Base-by-base conservation (phyloP, 768 basidiomycete species). In the Calocybe cyanea region DNA sequence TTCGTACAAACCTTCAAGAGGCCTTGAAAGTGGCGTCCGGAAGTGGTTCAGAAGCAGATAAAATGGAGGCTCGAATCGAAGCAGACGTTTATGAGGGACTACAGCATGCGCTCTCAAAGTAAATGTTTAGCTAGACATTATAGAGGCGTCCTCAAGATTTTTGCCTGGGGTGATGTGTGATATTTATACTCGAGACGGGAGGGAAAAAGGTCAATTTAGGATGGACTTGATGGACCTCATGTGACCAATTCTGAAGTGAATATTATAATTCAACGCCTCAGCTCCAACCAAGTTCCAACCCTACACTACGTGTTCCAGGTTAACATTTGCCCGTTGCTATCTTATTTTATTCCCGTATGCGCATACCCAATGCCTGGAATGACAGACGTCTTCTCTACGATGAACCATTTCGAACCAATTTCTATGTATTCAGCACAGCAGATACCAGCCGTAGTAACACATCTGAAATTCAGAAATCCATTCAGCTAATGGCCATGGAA, bases 1-100 rank as follows among this genome's bases (percentile, higher is more conserved):
- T 98, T 57, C 90, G 93, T 53, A 67, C 86, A 23, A 92, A 92
- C 63, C 78, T 98, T 23, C 81, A 85, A 56, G 93, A 98, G 58
- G 94, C 93, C 19, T 73, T 87, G 65, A 83, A 80, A 62, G 88
- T 92, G 24, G 78, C 83, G 1, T 64, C 74, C 33, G 92, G 93
- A 34, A 87, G 76, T 60, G 94, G 92, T 23, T 83, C 91, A 36
- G 96, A 97, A 66, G 85, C 85, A 57, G 92, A 92, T 67, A 98
- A 92, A 76, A 70, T 85, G 49, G 93, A 94, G 70, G 96, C 94
- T 24, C 80, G 82, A 55, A 81, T 97, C 63, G 95, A 99, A 71
- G 87, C 88, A 28, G 93, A 95, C 61, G 94, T 98, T 46, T 97
- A 94, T 63, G 96, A 98, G 75, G 81, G 91, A 34, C 75, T 99